Conservation (phyloP, 2,329 filamentous ascomycete species). For the Monilinia polystroma region DNA sequence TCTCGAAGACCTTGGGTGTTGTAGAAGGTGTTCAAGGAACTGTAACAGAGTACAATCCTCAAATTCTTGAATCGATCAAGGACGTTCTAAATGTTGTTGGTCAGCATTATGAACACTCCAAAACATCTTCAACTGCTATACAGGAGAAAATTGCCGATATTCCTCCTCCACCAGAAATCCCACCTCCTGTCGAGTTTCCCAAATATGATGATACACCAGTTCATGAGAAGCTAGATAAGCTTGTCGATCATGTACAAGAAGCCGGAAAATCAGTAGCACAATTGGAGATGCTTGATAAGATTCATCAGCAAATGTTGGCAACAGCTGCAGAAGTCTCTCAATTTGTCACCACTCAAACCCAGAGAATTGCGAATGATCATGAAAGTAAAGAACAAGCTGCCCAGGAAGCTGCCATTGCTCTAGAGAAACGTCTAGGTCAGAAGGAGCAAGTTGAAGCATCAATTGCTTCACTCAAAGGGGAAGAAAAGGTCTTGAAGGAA, state of each 20-base stretch:
- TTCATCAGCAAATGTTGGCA: slow-evolving; percentile 81
- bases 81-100: slow-evolving; percentile 81
- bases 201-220: slow-evolving; percentile 65
- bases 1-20: slow-evolving; percentile 69
- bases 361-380: slow-evolving; percentile 72
- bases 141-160: slow-evolving; percentile 57
- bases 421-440: slow-evolving; percentile 71
- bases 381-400: slow-evolving; percentile 77
- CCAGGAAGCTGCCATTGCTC: slow-evolving; percentile 74
- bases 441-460: slow-evolving; percentile 60
- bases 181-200: slow-evolving; percentile 53
- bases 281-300: slow-evolving; percentile 80
- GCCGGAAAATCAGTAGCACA: slow-evolving; percentile 70
- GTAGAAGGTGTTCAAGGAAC: slow-evolving; percentile 77
- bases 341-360: slow-evolving; percentile 75
- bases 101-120: slow-evolving; percentile 86
- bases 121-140: slow-evolving; percentile 58
- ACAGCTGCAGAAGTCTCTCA: slow-evolving; percentile 81
- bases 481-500: slow-evolving; percentile 61
- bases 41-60: slow-evolving; percentile 79
- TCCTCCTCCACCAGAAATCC: slow-evolving; percentile 53
- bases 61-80: slow-evolving; percentile 81
- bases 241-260: slow-evolving; percentile 63
- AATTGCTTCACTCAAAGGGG: slow-evolving; percentile 50
- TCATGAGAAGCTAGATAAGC: slow-evolving; percentile 56